A percentile compares a stretch with the other conserved stretches of the same genome.
Conservation (phyloP, 1,139 yeast genomes). For the Kluyveromyces marxianus region DNA sequence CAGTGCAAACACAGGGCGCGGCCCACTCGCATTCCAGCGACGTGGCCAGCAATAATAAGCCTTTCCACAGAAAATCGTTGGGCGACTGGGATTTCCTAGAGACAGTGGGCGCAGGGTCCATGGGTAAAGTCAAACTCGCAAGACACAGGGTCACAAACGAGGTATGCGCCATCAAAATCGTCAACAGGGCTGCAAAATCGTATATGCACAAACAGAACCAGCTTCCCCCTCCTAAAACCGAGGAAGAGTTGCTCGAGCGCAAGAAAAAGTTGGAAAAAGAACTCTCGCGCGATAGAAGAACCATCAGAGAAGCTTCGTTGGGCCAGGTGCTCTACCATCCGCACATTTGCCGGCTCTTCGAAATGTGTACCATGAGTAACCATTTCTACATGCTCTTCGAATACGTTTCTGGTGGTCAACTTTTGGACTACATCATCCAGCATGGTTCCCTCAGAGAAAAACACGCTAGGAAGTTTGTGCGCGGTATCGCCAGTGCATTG, state of each 20-base stretch:
- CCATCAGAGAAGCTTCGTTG: constrained; percentile 90
- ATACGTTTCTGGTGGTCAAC: constrained; percentile 95
- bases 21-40: neutral
- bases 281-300: constrained; percentile 83
- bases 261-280: constrained; percentile 79
- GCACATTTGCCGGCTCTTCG: constrained; percentile 83
- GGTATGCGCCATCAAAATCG: constrained; percentile 79
- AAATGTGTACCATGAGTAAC: constrained; percentile 92
- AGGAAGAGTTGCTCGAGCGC: constrained; percentile 51
- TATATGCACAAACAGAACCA: constrained; percentile 72
- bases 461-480: constrained; percentile 89
- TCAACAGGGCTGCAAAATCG: constrained; percentile 70
- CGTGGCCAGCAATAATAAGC: constrained; percentile 35
- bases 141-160: constrained; percentile 76
- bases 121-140: constrained; percentile 97
- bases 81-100: constrained; percentile 97
- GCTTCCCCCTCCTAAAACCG: constrained; percentile 54
- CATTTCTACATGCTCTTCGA: constrained; percentile 97
- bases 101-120: constrained; percentile 96
- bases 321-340: constrained; percentile 90
- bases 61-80: constrained; percentile 76
- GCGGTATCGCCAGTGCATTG: constrained; percentile 93
- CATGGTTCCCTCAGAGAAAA: constrained; percentile 93
- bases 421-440: constrained; percentile 93
- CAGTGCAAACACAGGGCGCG: neutral